Conservation (phyloP, 345 rosid species). For the Brassica rapa region DNA sequence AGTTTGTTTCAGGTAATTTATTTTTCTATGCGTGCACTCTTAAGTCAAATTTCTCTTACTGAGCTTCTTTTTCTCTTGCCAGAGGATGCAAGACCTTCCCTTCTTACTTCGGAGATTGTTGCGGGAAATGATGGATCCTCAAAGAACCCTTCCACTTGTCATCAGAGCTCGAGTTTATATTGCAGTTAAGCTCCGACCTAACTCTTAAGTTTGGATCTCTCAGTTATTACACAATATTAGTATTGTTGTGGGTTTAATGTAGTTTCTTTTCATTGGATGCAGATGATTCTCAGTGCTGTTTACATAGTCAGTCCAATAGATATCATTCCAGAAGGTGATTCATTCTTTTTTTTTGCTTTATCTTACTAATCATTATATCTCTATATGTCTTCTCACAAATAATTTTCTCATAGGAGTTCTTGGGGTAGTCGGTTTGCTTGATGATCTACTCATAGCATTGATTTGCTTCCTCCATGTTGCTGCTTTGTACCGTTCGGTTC, state of each 20-base stretch:
- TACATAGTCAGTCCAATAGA: slow-evolving; percentile 88
- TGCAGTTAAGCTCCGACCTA: slow-evolving; percentile 62
- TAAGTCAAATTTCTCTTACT: neutral
- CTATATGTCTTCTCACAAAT: slow-evolving; percentile 8
- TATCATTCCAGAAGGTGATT: slow-evolving; percentile 84
- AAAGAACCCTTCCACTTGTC: slow-evolving; percentile 83
- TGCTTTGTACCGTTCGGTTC: slow-evolving; percentile 81
- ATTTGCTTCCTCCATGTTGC: slow-evolving; percentile 83
- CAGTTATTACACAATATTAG: neutral
- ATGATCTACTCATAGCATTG: slow-evolving; percentile 66
- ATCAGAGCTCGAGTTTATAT: slow-evolving; percentile 77
- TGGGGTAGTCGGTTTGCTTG: slow-evolving; percentile 79
- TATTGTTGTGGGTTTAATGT: neutral
- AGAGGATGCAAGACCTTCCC: slow-evolving; percentile 95
- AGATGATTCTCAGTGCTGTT: slow-evolving; percentile 66
- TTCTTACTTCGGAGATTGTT: slow-evolving; percentile 75
- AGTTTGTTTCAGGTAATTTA: slow-evolving; percentile 64
- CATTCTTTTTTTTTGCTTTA: neutral
- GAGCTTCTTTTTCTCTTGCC: neutral
- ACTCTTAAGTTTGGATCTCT: neutral
- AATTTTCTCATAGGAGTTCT: slow-evolving; percentile 49
- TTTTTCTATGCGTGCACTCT: neutral
- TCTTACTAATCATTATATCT: neutral
- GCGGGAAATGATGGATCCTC: slow-evolving; percentile 78
- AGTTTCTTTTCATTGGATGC: slow-evolving; percentile 36